Conservation (phyloP, 352 stramenopile genomes). For the Phytophthora aleatoria region DNA sequence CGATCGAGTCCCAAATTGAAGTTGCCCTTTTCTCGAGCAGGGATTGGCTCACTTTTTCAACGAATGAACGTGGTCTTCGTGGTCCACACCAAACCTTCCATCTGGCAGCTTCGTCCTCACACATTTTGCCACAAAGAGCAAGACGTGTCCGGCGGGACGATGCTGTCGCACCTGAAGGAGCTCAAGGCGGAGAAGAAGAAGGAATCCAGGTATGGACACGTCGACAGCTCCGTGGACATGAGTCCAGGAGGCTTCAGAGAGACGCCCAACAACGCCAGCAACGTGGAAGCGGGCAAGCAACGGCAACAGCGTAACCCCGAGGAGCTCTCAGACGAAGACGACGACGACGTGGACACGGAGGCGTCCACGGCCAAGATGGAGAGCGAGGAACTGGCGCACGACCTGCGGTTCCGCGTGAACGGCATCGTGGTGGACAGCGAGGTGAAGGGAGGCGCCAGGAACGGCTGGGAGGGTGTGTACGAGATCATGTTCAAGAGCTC, state of each 20-base stretch:
- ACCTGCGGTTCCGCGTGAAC: slow-evolving; percentile 73
- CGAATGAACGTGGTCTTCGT: slow-evolving; percentile 3
- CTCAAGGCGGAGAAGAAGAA: slow-evolving; percentile 55
- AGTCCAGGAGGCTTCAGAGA: slow-evolving; percentile 41
- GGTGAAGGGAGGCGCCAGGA: slow-evolving; percentile 59
- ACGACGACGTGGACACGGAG: slow-evolving; percentile 32
- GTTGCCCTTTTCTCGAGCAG: not conserved
- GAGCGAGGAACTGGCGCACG: slow-evolving; percentile 29
- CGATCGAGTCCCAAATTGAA: slow-evolving; percentile 6
- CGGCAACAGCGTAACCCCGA: slow-evolving; percentile 24
- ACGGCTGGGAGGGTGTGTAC: slow-evolving; percentile 62
- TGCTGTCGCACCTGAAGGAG: slow-evolving; percentile 50
- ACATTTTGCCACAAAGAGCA: not conserved
- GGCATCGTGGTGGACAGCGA: slow-evolving; percentile 77
- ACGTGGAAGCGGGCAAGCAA: slow-evolving; percentile 39
- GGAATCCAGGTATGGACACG: slow-evolving; percentile 43
- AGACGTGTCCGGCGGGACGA: slow-evolving; percentile 17
- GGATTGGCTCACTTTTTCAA: slow-evolving; percentile 18
- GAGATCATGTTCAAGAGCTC: slow-evolving; percentile 74
- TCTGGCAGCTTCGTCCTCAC: slow-evolving; percentile 6
- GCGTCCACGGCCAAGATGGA: slow-evolving; percentile 27
- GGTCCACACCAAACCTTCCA: slow-evolving; percentile 17
- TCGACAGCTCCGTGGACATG: slow-evolving; percentile 56
- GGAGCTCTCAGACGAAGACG: slow-evolving; percentile 23
- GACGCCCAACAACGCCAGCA: slow-evolving; percentile 32